Percentiles rank a stretch among this genome's conserved stretches.
phyloP scores from a whole-genome alignment of 306 rosid species.

The Vicia villosa region DNA sequence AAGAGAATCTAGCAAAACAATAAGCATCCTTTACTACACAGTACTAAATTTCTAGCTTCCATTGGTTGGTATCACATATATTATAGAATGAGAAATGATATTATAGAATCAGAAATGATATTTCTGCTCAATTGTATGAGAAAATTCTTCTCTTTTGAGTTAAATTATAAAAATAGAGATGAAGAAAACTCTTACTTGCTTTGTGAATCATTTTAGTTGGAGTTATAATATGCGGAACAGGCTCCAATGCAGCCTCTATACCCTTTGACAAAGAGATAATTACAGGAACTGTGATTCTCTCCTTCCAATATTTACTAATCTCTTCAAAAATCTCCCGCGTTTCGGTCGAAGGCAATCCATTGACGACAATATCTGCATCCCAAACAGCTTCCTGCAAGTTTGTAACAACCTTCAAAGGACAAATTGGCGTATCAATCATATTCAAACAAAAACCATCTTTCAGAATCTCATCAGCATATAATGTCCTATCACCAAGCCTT shows the following conservation, averaged over 20 bases:
- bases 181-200: conserved; percentile 65
- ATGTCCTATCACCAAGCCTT: conserved; percentile 85
- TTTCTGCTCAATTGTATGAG: no score
- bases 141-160: no score
- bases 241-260: conserved; percentile 81
- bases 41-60: no score
- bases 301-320: conserved; percentile 87
- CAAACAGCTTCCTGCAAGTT: conserved; percentile 97
- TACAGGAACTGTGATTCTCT: conserved; percentile 77
- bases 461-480: conserved; percentile 82
- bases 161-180: no score
- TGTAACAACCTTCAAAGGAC: conserved; percentile 88
- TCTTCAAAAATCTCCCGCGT: conserved; percentile 83
- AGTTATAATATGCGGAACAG: conserved; percentile 84
- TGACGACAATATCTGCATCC: conserved; percentile 96
- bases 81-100: no score
- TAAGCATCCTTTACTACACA: no score
- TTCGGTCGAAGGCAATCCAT: conserved; percentile 95
- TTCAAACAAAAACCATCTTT: conserved; percentile 93
- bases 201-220: conserved; percentile 84
- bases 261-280: conserved; percentile 87
- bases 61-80: no score
- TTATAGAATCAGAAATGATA: no score
- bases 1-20: no score
- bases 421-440: conserved; percentile 93